Base-by-base conservation (phyloP, 1,284 basidiomycete genomes). In the Coniferiporia sulphurascens region DNA sequence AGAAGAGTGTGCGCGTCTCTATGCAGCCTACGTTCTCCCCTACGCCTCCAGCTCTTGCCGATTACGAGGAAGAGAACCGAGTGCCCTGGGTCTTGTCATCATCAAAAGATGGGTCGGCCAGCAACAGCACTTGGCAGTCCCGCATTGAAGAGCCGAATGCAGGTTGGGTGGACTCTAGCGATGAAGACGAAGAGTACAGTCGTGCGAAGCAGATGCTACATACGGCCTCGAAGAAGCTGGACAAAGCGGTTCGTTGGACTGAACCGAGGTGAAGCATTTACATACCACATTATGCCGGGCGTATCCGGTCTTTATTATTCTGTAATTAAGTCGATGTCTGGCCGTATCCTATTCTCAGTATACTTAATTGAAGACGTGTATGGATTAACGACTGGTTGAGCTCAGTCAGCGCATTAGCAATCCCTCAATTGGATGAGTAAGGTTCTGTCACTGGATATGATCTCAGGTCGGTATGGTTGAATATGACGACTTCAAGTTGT, bases 1-100 rank as follows among this genome's bases (percentile, higher is more conserved):
- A 86, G 60, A 91, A 91, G 73, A 88, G 85, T 66, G 89, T 91
- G 38, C 77, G 88, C 8, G 84, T 91, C 58, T 87, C 85, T 27
- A 71, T 89, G 38, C 78, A 83, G 57, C 88, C 88, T 1, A 87
- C 85, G 27, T 89, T 86, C 69, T 86, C 85, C 27, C 73, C 84
- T 1, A 81, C 86, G 2, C 87, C 87, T 15, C 86, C 86, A 46
- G 82, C 83, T 35, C 66, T 82, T 38, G 78, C 82, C 48, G 80
- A 87, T 52, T 77, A 83, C n/a, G 78, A 80, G 52, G 68, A 69
- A 27, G 38, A 15, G 27, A 67, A 67, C 5, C 55, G 48, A 32
- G 58, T 62, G 17, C 53, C 48, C 1, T 63, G 62, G 64, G 50
- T 10, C 4, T 45, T 46, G 41, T 44, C 48, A 4, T 10, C 56